Percentiles rank a stretch among this genome's conserved stretches.
phyloP scores from a whole-genome alignment of 306 rosid species.

The Vigna hirtella region DNA sequence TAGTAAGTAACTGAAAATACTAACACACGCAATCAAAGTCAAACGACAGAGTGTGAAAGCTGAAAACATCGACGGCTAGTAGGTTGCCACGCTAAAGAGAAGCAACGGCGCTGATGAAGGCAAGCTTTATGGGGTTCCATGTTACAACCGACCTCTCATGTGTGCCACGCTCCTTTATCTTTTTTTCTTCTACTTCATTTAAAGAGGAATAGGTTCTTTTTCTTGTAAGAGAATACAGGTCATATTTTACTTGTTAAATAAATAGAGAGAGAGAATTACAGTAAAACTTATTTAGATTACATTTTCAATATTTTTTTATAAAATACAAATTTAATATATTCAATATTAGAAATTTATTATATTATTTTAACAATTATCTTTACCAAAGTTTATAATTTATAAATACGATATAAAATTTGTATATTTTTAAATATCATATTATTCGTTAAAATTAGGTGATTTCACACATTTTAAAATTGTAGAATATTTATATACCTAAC shows the following conservation, averaged over 20 bases:
- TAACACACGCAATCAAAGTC: conserved; percentile 20
- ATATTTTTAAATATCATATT: too few relatives aligned
- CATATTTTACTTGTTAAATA: neutral
- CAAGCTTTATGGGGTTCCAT: conserved; percentile 13
- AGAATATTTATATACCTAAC: too few relatives aligned
- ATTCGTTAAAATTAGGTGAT: too few relatives aligned
- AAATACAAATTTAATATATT: too few relatives aligned
- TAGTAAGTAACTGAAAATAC: neutral
- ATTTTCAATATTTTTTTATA: too few relatives aligned
- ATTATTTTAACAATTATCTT: too few relatives aligned
- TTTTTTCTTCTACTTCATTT: neutral
- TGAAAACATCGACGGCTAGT: conserved; percentile 32
- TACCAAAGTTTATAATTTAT: too few relatives aligned
- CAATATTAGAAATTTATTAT: too few relatives aligned
- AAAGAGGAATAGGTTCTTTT: neutral
- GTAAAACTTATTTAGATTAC: too few relatives aligned
- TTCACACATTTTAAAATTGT: too few relatives aligned
- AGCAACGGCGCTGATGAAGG: conserved; percentile 42
- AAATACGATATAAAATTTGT: too few relatives aligned
- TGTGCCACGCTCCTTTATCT: conserved; percentile 14
- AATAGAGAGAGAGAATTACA: too few relatives aligned
- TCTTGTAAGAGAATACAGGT: neutral
- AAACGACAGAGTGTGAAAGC: neutral
- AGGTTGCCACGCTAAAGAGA: conserved; percentile 22
- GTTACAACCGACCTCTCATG: conserved; percentile 37